Conservation (phyloP, 164 flowering plant genomes). For the Aristolochia californica region DNA sequence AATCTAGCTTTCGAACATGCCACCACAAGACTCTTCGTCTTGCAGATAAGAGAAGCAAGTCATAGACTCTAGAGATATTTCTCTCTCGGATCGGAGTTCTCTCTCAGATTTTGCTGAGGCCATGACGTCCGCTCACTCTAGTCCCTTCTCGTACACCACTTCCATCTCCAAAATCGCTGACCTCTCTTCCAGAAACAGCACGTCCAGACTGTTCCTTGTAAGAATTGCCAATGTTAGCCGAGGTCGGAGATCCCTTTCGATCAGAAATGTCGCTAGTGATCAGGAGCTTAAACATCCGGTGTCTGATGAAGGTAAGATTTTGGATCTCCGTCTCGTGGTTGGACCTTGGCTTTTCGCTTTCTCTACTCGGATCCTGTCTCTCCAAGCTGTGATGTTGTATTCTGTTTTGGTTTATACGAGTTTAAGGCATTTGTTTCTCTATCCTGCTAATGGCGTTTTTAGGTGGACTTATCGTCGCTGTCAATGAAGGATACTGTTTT, state of each 20-base stretch:
- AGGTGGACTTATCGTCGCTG: not conserved
- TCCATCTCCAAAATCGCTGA: slow-evolving; percentile 1
- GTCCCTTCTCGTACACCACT: not conserved
- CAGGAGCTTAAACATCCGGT: slow-evolving; percentile 9
- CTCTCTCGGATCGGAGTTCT: not conserved
- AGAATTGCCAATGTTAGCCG: not conserved
- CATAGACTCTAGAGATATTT: not conserved
- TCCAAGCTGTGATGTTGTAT: not conserved
- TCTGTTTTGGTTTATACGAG: not conserved
- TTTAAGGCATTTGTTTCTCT: not conserved
- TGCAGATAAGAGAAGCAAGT: not conserved
- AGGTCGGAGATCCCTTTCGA: not conserved
- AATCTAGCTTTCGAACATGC: not conserved
- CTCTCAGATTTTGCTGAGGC: not conserved
- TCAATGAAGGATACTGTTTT: not conserved
- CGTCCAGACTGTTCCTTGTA: not conserved
- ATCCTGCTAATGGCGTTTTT: not conserved
- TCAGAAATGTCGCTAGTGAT: slow-evolving; percentile 9
- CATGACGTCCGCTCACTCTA: slow-evolving; percentile 2
- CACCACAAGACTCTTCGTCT: not conserved
- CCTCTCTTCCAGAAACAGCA: not conserved
- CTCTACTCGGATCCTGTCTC: not conserved
- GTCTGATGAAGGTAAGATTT: slow-evolving; percentile 18
- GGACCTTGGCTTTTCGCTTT: not conserved
- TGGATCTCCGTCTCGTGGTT: not conserved